Evolutionary conservation across 148 eudicot genomes (phyloP).

Genomic region (Silene latifolia): DNA sequence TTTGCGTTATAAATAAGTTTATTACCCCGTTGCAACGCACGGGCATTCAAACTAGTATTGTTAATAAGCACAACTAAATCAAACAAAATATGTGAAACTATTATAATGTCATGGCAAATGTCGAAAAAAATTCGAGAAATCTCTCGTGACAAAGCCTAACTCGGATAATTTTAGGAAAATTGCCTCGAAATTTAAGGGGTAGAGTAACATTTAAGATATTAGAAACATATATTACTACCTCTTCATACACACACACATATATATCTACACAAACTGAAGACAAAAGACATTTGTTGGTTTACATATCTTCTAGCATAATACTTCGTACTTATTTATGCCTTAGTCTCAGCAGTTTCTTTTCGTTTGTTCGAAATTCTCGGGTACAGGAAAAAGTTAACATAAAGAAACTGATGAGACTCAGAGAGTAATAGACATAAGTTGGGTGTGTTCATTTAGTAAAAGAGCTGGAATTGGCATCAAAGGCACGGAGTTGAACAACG

Average conservation of each 20-base stretch:
- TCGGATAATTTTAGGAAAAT: not conserved
- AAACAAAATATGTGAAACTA: not conserved
- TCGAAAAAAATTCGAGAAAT: no score
- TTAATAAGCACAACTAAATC: not conserved
- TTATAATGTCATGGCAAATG: no score
- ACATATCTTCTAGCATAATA: not conserved
- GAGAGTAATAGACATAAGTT: not conserved
- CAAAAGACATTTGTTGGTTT: not conserved
- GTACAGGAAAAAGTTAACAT: no score
- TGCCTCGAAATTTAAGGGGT: no score
- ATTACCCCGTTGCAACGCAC: no score
- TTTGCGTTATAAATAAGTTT: no score
- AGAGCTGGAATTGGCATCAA: not conserved
- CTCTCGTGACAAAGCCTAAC: not conserved
- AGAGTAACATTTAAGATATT: no score
- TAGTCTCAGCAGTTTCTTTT: not conserved
- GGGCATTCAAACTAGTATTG: no score
- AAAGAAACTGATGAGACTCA: not conserved
- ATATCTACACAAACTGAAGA: not conserved
- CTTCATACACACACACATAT: no score
- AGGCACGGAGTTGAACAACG: slow-evolving; percentile 30
- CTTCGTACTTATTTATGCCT: not conserved
- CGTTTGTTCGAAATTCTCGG: no score
- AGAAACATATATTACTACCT: no score
- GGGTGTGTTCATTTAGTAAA: slow-evolving; percentile 1